Evolutionary conservation across 768 basidiomycete species (phyloP), one percentile per base, ranked within the genome.

Genomic region (Lactarius tabidus): DNA sequence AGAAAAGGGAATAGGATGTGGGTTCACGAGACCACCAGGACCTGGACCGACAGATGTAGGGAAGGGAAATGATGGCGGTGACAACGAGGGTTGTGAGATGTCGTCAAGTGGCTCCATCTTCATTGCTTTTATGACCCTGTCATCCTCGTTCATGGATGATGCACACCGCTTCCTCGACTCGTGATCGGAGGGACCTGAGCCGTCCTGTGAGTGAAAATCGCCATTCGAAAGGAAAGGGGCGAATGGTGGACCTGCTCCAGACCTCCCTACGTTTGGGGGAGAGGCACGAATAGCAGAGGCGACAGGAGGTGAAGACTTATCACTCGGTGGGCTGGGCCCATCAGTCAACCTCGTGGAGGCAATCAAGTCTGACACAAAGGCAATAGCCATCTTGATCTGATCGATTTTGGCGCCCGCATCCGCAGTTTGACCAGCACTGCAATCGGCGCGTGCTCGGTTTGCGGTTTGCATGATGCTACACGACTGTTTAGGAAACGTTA

Each of bases 391-490:
- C 71, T 77, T 84, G 70, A 87, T 79, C 64, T 85, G 80, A 70
- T 81, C 83, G 61, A 87, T 81, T 70, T 81, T 82, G 33, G 73
- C 78, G 45, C 78, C 78, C 7, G 82, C 82, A 69, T 82, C 80
- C 9, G 77, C 66, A 57, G 78, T 79, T 67, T 83, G 80, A n/a
- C 75, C 80, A 18, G 74, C 66, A 33, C 76, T 76, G 67, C 82
- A 86, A 38, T 81, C 81, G 43, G 79, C 78, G 48, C 80, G 82
- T 51, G 84, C 86, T 52, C 83, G 82, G 60, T 81, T 78, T 43
- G 86, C 85, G 18, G 85, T 85, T 61, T 82, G 79, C 48, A 82
- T 84, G 69, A 88, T 86, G 73, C 87, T 88, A 70, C 48, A 67
- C 61, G 67, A 64, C 59, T 71, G 66, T 59, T 60, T 31, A 67